Conservation (phyloP, 2,329 filamentous ascomycete genomes). For the Pyrenophora teres region DNA sequence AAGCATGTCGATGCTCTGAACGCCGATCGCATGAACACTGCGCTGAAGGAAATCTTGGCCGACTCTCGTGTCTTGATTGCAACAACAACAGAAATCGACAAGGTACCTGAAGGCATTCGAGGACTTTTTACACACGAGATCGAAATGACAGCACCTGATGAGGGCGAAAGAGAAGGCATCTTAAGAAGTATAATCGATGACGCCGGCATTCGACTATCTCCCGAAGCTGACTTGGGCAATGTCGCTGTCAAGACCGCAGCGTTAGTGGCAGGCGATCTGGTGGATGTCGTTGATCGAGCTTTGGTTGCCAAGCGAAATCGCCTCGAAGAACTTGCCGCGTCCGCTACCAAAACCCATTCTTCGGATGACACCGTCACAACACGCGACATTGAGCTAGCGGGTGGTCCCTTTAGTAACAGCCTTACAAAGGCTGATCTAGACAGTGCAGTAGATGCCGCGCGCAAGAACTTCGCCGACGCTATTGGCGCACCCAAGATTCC, state of each 20-base stretch:
- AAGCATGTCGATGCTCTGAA: slow-evolving; percentile 89
- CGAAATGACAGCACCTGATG: slow-evolving; percentile 90
- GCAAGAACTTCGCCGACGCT: slow-evolving; percentile 96
- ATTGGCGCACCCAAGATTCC: slow-evolving; percentile 98
- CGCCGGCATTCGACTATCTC: slow-evolving; percentile 74
- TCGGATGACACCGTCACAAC: slow-evolving; percentile 60
- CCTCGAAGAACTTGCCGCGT: slow-evolving; percentile 71
- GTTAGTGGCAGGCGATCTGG: slow-evolving; percentile 88
- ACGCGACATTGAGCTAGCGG: slow-evolving; percentile 85
- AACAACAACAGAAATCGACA: slow-evolving; percentile 93
- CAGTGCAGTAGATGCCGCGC: slow-evolving; percentile 88
- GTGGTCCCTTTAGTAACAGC: slow-evolving; percentile 76
- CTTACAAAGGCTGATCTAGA: slow-evolving; percentile 86
- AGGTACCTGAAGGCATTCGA: slow-evolving; percentile 86
- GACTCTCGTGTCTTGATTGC: slow-evolving; percentile 83
- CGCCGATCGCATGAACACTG: slow-evolving; percentile 84
- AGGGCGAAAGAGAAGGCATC: slow-evolving; percentile 88
- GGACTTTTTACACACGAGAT: slow-evolving; percentile 95
- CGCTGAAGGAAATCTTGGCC: slow-evolving; percentile 81
- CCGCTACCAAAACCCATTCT: slow-evolving; percentile 46
- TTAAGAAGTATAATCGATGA: slow-evolving; percentile 77
- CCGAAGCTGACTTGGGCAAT: slow-evolving; percentile 79
- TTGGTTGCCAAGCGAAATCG: slow-evolving; percentile 75
- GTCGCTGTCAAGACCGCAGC: slow-evolving; percentile 96
- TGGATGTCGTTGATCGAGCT: slow-evolving; percentile 92